Conservation (phyloP, 305 asterid genomes). For the Fraxinus nigra region DNA sequence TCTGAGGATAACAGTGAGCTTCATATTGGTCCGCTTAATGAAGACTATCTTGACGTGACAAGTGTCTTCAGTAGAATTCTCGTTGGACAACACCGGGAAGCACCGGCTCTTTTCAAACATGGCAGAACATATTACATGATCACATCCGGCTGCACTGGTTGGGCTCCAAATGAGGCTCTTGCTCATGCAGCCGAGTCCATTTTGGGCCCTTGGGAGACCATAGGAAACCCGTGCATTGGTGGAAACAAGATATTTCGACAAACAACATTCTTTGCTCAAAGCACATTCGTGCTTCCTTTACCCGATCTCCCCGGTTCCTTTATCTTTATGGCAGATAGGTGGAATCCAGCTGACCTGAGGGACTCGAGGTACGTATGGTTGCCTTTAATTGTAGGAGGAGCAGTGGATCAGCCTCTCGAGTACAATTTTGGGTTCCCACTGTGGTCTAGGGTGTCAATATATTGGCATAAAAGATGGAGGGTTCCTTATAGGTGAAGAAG, state of each 20-base stretch:
- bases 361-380: conserved; percentile 93
- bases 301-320: conserved; percentile 59
- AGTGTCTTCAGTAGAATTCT: conserved; percentile 54
- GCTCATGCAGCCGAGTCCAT: conserved; percentile 87
- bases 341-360: conserved; percentile 92
- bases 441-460: conserved; percentile 89
- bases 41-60: conserved; percentile 64
- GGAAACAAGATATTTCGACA: conserved; percentile 60
- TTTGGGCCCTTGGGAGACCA: conserved; percentile 96
- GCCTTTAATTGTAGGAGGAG: conserved; percentile 75
- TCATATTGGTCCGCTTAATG: conserved; percentile 70
- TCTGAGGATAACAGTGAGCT: conserved; percentile 89
- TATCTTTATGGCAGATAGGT: conserved; percentile 91
- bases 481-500: conserved; percentile 58
- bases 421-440: conserved; percentile 84
- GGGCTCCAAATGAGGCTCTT: conserved; percentile 97
- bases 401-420: conserved; percentile 82
- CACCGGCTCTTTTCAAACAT: conserved; percentile 90
- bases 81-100: conserved; percentile 89
- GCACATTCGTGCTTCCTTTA: conserved; percentile 83
- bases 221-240: conserved; percentile 90
- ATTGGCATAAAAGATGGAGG: conserved; percentile 95
- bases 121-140: conserved; percentile 82
- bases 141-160: conserved; percentile 95
- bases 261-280: conserved; percentile 82